Percentiles rank a stretch among this genome's conserved stretches.
phyloP scores from a whole-genome alignment of 305 asterid genomes.

The Fraxinus dipetala region DNA sequence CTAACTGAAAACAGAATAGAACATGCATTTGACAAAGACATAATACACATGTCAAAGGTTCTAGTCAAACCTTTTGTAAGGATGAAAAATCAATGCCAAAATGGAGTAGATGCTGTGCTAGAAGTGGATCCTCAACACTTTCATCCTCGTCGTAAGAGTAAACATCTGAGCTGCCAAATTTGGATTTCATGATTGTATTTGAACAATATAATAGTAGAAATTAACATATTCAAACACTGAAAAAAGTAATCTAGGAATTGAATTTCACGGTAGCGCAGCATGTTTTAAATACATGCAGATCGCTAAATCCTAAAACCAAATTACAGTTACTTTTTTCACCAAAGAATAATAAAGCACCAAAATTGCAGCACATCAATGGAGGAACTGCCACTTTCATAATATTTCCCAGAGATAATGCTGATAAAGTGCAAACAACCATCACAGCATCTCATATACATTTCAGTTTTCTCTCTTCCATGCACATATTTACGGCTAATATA shows the following conservation, averaged over 20 bases:
- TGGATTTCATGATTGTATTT: slow-evolving; percentile 49
- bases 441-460: not conserved
- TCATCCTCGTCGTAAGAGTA: slow-evolving; percentile 96
- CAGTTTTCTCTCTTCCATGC: not conserved
- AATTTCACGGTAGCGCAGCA: not conserved
- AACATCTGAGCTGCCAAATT: slow-evolving; percentile 99
- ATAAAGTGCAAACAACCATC: not conserved
- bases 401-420: not conserved
- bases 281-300: not conserved
- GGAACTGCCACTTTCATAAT: not conserved
- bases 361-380: not conserved
- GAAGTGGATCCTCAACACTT: slow-evolving; percentile 84
- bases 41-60: slow-evolving; percentile 20
- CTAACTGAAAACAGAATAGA: not conserved
- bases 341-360: not conserved
- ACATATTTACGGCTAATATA: not conserved
- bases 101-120: slow-evolving; percentile 87
- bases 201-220: slow-evolving; percentile 25
- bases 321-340: not conserved
- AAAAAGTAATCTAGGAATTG: not conserved
- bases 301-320: not conserved
- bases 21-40: slow-evolving; percentile 9
- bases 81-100: slow-evolving; percentile 97
- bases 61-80: slow-evolving; percentile 74
- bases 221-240: not conserved